A percentile compares a stretch with the other conserved stretches of the same genome.
Conservation (phyloP, 768 basidiomycete species). For the Suillus bovinus region DNA sequence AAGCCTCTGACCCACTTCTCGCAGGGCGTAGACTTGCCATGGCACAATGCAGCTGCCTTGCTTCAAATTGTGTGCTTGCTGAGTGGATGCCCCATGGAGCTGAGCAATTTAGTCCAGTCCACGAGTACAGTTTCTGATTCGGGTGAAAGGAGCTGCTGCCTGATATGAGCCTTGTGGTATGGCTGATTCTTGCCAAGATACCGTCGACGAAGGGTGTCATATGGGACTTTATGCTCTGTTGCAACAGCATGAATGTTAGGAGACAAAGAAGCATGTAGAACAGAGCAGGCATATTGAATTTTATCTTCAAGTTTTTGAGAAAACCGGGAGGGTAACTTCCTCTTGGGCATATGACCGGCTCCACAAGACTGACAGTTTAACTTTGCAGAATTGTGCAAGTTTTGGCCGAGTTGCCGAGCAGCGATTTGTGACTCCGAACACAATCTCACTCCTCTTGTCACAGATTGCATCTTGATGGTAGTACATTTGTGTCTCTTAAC, state of each 20-base stretch:
- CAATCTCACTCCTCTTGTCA: no score
- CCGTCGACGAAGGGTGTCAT: not conserved
- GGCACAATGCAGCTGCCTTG: conserved; percentile 7
- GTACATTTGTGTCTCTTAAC: no score
- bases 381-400: no score
- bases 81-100: conserved; percentile 14
- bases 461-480: no score
- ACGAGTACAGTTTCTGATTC: conserved; percentile 18
- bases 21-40: no score
- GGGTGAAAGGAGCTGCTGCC: conserved; percentile 22
- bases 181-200: conserved; percentile 1
- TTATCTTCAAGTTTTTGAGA: conserved; percentile 3
- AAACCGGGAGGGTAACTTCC: not conserved
- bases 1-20: no score
- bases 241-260: conserved; percentile 1
- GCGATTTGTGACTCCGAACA: no score
- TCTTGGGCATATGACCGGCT: not conserved
- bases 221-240: not conserved
- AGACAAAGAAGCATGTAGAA: conserved; percentile 7
- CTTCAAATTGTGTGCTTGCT: conserved; percentile 12
- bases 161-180: conserved; percentile 11
- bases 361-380: not conserved
- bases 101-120: conserved; percentile 20
- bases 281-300: conserved; percentile 6
- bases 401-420: no score